Evolutionary conservation across 2,329 filamentous ascomycete species (phyloP).

Genomic region (Aspergillus sp.): DNA sequence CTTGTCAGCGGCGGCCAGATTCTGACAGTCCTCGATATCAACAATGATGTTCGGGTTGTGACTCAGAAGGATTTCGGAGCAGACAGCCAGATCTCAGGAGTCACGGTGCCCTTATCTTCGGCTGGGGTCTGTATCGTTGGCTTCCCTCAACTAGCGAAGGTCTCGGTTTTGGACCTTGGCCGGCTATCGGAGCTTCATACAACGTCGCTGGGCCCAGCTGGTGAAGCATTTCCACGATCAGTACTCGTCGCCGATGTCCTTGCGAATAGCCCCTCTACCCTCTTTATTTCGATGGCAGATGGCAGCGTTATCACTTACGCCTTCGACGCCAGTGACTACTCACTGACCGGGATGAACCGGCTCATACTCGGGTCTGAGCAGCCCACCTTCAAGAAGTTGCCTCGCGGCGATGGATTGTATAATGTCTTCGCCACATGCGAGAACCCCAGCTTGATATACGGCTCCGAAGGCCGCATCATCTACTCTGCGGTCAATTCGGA

Average conservation of each 20-base stretch:
- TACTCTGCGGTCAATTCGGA: conserved; percentile 94
- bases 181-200: conserved; percentile 67
- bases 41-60: conserved; percentile 58
- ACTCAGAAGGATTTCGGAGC: conserved; percentile 62
- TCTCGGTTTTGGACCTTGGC: conserved; percentile 71
- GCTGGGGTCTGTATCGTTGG: conserved; percentile 73
- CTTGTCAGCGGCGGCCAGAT: conserved; percentile 75
- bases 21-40: conserved; percentile 68
- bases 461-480: conserved; percentile 79
- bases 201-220: conserved; percentile 64
- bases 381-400: conserved; percentile 76
- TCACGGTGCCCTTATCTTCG: conserved; percentile 69
- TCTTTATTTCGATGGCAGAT: conserved; percentile 90
- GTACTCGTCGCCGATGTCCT: conserved; percentile 78
- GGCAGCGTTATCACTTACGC: conserved; percentile 85
- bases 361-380: conserved; percentile 84
- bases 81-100: conserved; percentile 79
- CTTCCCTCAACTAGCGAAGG: conserved; percentile 80
- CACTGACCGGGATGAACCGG: conserved; percentile 72
- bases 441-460: conserved; percentile 90
- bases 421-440: conserved; percentile 94
- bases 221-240: conserved; percentile 78
- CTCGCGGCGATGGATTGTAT: conserved; percentile 64
- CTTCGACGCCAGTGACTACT: conserved; percentile 62
- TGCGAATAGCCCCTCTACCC: conserved; percentile 64